Evolutionary conservation across 768 basidiomycete genomes (phyloP).

Genomic region (Russula olivacea): DNA sequence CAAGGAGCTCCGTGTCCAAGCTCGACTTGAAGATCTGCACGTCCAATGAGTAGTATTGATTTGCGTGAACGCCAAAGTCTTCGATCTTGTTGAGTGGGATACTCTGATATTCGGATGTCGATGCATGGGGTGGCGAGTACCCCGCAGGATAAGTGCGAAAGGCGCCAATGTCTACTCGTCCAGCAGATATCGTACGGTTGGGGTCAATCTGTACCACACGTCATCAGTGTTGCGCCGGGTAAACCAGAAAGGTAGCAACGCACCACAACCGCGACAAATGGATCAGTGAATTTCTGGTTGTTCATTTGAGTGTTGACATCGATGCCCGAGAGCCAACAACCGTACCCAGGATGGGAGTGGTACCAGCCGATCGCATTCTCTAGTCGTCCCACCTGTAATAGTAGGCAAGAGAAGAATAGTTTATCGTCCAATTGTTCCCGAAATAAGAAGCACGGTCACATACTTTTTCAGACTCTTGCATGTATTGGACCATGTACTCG

Average conservation of each 20-base stretch:
- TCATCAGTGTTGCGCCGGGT: conserved; percentile 4
- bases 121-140: conserved; percentile 71
- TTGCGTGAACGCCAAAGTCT: conserved; percentile 98
- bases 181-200: conserved; percentile 96
- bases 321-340: conserved; percentile 98
- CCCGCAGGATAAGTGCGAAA: conserved; percentile 97
- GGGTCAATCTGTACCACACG: conserved; percentile 72
- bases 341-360: conserved; percentile 97
- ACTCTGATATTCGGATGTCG: conserved; percentile 85
- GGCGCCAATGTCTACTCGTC: conserved; percentile 97
- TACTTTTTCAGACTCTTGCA: conserved; percentile 75
- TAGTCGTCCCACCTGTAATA: conserved; percentile 70
- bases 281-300: conserved; percentile 93
- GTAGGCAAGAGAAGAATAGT: background rate
- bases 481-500: conserved; percentile 97
- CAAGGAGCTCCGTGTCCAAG: conserved; percentile 81
- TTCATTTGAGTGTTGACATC: conserved; percentile 96
- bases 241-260: conserved; percentile 29
- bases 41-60: conserved; percentile 91
- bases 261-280: conserved; percentile 95
- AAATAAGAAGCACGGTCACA: conserved; percentile 18
- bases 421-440: background rate
- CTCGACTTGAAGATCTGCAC: conserved; percentile 93
- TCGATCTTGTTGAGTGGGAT: conserved; percentile 97
- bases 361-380: conserved; percentile 97